Percentiles rank a stretch among this genome's conserved stretches.
Evolutionary conservation across 345 rosid species (phyloP).

Genomic region (Heritiera fomes): DNA sequence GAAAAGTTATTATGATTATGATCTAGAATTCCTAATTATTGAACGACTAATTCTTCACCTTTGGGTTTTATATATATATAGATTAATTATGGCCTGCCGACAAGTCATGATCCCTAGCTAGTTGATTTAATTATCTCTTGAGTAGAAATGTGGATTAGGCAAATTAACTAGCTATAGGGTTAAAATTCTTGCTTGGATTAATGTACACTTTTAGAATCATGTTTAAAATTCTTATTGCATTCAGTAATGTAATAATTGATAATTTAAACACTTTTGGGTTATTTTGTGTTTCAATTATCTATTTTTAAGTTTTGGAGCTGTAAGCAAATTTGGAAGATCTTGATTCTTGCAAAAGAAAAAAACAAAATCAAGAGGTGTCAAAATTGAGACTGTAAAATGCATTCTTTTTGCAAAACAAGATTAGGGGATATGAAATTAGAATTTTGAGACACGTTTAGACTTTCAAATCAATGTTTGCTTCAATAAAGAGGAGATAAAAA

Average conservation of each 20-base stretch:
- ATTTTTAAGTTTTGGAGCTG: no score
- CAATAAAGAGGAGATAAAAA: no score
- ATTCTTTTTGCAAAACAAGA: no score
- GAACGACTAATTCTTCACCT: slow-evolving; percentile 3
- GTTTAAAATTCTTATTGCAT: background rate
- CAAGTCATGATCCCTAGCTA: slow-evolving; percentile 14
- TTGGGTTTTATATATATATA: background rate
- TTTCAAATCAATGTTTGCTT: no score
- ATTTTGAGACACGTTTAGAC: no score
- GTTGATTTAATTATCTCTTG: background rate
- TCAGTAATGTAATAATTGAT: background rate
- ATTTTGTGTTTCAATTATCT: no score
- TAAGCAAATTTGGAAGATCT: no score
- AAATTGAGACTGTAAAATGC: no score
- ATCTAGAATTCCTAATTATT: slow-evolving; percentile 9
- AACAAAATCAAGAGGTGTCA: no score
- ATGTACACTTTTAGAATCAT: background rate
- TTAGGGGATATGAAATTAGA: no score
- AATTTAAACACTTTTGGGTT: no score
- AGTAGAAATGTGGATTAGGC: slow-evolving; percentile 4
- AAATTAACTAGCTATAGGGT: background rate
- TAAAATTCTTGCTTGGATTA: background rate
- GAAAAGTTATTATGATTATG: slow-evolving; percentile 16
- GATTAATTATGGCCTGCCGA: background rate
- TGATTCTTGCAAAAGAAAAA: no score